These are phyloP conservation scores for Globisporangium canariense DNA, from an alignment of 352 stramenopile genomes.

Conservation along the genomic window DNA sequence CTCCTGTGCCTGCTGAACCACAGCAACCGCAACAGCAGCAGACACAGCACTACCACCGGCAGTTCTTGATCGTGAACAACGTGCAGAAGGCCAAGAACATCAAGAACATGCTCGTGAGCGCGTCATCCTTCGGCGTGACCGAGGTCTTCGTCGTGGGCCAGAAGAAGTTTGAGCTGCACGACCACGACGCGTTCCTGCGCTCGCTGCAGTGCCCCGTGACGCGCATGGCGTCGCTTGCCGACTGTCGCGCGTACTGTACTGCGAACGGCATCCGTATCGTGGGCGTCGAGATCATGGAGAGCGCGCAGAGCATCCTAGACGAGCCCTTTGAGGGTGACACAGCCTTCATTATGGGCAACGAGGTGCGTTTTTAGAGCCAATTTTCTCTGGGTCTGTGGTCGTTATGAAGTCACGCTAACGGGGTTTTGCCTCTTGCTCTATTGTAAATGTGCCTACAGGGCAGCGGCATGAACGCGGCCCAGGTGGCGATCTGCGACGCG, in stretches of 20 bases:
- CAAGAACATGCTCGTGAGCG: slow-evolving; percentile 81
- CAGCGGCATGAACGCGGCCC: slow-evolving; percentile 89
- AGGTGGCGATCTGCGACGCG: slow-evolving; percentile 90
- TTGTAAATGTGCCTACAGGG: slow-evolving; percentile 36
- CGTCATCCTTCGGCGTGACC: slow-evolving; percentile 75
- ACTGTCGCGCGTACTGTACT: slow-evolving; percentile 69
- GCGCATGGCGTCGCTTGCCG: slow-evolving; percentile 74
- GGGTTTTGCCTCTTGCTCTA: neutral
- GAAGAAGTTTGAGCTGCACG: slow-evolving; percentile 68
- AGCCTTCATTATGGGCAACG: slow-evolving; percentile 96
- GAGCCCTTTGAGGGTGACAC: slow-evolving; percentile 75
- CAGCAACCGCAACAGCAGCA: neutral
- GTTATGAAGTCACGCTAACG: neutral
- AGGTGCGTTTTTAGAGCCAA: slow-evolving; percentile 39
- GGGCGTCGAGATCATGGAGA: slow-evolving; percentile 92
- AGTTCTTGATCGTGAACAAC: slow-evolving; percentile 92
- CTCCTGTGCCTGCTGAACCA: neutral
- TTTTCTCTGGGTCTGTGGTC: neutral
- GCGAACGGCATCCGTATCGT: slow-evolving; percentile 76
- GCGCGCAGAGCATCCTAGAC: slow-evolving; percentile 72
- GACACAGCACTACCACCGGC: neutral
- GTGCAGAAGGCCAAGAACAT: slow-evolving; percentile 92
- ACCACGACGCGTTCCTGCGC: slow-evolving; percentile 43
- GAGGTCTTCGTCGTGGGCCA: slow-evolving; percentile 89
- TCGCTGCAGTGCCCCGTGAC: slow-evolving; percentile 52